Base-by-base conservation (phyloP, 345 rosid genomes). In the Cardamine occulta region DNA sequence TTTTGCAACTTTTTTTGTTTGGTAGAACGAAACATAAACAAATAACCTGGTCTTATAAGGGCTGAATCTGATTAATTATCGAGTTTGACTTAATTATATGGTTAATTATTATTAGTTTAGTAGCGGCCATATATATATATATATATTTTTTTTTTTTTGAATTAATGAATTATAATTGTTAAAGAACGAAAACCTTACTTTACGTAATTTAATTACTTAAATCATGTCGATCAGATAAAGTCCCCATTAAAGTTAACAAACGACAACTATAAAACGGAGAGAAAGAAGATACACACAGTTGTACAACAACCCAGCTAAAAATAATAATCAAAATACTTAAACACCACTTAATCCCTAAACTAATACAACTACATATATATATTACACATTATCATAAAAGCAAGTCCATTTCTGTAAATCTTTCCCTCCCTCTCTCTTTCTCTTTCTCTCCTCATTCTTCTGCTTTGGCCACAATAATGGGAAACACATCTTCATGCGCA, bases 401-500 rank as follows among this genome's bases (percentile, higher is more conserved):
- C 72, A 53, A 77, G 13, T 53, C 52, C 72, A 55, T 77, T 77
- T 39, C 66, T 49, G 3, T n/a, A 57, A 66, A 17, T 49, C 0
- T 28, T 44, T 47, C 26, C 31, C 19, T 57, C 14, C 66, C n/a
- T 76, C 6, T 35, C 14, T 28, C 53, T 14, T 0, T 40, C 45
- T 48, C 68, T 32, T 5, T 12, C 15, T 18, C 39, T 56, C 5
- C 66, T 75, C 0, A 18, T 51, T 75, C 74, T 52, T 17, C 12
- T 32, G 55, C 32, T 76, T 63, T 17, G 49, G 13, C 53, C 66
- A 45, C 23, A 71, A 66, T 28, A 72, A 78, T 78, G 81, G 81
- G 81, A 10, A 78, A 78, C 77, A 78, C 81, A 78, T 72, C 81
- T 48, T 78, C 81, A 59, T 78, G 77, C 40, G 29, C 81, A 66